Percentiles rank a stretch among this genome's conserved stretches.
phyloP scores from a whole-genome alignment of 148 eudicot species.

The Amaranthus palmeri region DNA sequence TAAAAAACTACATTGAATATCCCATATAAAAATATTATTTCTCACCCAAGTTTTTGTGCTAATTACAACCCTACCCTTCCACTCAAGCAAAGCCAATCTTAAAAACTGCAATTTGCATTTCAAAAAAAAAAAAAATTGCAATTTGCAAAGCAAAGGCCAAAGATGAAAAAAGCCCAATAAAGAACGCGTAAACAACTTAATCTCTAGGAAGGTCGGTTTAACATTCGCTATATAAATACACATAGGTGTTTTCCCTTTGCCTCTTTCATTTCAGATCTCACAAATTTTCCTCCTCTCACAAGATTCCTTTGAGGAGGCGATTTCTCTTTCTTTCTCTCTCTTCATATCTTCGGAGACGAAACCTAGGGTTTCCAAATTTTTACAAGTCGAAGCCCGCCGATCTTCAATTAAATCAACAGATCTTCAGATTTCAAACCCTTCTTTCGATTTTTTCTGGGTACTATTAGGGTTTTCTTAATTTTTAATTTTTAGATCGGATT shows the following conservation, averaged over 20 bases:
- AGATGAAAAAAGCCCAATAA: not conserved
- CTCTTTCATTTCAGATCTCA: not conserved
- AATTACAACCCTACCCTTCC: too few species aligned
- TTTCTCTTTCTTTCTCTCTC: constrained; percentile 4
- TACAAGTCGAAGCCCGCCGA: not conserved
- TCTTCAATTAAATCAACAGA: not conserved
- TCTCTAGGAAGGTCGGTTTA: constrained; percentile 10
- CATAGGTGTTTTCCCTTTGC: too few species aligned
- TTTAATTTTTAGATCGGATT: not conserved
- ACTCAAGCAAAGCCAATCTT: too few species aligned
- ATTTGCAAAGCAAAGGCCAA: too few species aligned
- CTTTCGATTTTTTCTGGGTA: constrained; percentile 3
- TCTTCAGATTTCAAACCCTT: constrained; percentile 13
- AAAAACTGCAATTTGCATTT: too few species aligned
- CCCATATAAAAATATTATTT: too few species aligned
- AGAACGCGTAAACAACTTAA: constrained; percentile 12
- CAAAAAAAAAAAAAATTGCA: too few species aligned
- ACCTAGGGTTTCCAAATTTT: constrained; percentile 23
- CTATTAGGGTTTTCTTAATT: not conserved
- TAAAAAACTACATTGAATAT: too few species aligned
- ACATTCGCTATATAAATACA: constrained; percentile 22
- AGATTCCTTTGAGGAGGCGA: not conserved
- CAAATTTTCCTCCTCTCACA: not conserved
- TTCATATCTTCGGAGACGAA: not conserved
- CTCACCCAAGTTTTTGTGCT: too few species aligned